Conservation (phyloP, 2,329 filamentous ascomycete genomes). For the Shiraia sp. region DNA sequence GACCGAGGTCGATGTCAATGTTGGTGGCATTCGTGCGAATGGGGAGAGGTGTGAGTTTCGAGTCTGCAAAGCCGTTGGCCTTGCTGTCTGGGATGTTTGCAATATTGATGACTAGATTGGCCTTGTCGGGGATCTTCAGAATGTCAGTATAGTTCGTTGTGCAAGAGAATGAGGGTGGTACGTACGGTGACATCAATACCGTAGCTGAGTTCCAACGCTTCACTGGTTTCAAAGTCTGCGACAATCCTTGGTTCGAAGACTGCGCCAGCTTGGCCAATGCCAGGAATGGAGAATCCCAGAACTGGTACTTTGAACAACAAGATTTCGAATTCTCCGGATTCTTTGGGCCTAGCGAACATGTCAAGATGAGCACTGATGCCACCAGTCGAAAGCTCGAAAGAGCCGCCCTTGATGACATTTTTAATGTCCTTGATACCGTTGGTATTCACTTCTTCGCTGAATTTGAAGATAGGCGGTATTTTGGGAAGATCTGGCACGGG, state of each 20-base stretch:
- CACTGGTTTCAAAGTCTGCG: conserved; percentile 31
- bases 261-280: conserved; percentile 43
- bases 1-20: conserved; percentile 29
- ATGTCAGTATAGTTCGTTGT: no score
- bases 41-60: conserved; percentile 36
- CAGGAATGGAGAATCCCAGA: conserved; percentile 39
- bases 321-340: conserved; percentile 26
- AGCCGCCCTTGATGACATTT: conserved; percentile 38
- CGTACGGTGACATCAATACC: conserved; percentile 43
- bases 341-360: conserved; percentile 32
- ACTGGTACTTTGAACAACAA: conserved; percentile 30
- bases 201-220: conserved; percentile 38
- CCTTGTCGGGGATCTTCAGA: conserved; percentile 31
- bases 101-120: conserved; percentile 34
- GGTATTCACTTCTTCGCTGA: no score
- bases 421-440: conserved; percentile 28
- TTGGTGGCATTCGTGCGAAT: conserved; percentile 35
- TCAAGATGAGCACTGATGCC: conserved; percentile 41
- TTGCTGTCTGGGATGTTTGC: conserved; percentile 26
- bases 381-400: conserved; percentile 36
- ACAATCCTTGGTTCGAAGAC: conserved; percentile 34
- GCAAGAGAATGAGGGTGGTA: no score
- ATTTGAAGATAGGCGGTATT: no score
- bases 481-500: no score
- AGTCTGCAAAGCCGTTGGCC: conserved; percentile 33